Evolutionary conservation across 805 yeast species (phyloP).

Genomic region (Candida qinlingensis): DNA sequence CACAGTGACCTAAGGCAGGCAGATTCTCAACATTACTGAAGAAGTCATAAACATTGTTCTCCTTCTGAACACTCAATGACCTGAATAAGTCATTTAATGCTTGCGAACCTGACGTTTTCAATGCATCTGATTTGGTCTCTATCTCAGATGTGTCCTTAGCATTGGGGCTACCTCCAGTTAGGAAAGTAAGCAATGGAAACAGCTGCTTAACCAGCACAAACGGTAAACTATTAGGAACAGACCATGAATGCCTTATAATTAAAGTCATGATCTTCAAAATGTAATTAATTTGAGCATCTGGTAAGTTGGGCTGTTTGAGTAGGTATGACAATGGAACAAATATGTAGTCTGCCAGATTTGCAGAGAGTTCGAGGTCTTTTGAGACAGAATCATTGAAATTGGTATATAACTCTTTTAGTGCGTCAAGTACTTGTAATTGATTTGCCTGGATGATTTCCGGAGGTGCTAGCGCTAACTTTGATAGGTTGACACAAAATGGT

Average conservation of each 20-base stretch:
- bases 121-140: slow-evolving; percentile 29
- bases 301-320: slow-evolving; percentile 41
- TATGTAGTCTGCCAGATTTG: slow-evolving; percentile 52
- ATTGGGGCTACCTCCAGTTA: slow-evolving; percentile 43
- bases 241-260: slow-evolving; percentile 47
- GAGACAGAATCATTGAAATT: slow-evolving; percentile 16
- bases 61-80: slow-evolving; percentile 24
- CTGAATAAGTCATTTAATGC: slow-evolving; percentile 27
- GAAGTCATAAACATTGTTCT: slow-evolving; percentile 20
- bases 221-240: slow-evolving; percentile 30
- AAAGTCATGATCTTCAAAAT: slow-evolving; percentile 39
- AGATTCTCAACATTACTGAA: slow-evolving; percentile 30
- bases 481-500: slow-evolving; percentile 39
- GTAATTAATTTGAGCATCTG: slow-evolving; percentile 41
- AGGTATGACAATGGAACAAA: slow-evolving; percentile 56
- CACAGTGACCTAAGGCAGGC: slow-evolving; percentile 43
- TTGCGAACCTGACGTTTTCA: slow-evolving; percentile 31
- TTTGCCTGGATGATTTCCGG: slow-evolving; percentile 28
- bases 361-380: slow-evolving; percentile 23
- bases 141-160: slow-evolving; percentile 23
- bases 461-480: slow-evolving; percentile 39
- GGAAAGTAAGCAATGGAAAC: slow-evolving; percentile 39
- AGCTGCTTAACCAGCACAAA: slow-evolving; percentile 38
- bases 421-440: slow-evolving; percentile 26
- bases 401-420: slow-evolving; percentile 30